Percentiles rank a stretch among this genome's conserved stretches.
Evolutionary conservation across 2,329 filamentous ascomycete genomes (phyloP).

Genomic region (Hypocreales sp.): DNA sequence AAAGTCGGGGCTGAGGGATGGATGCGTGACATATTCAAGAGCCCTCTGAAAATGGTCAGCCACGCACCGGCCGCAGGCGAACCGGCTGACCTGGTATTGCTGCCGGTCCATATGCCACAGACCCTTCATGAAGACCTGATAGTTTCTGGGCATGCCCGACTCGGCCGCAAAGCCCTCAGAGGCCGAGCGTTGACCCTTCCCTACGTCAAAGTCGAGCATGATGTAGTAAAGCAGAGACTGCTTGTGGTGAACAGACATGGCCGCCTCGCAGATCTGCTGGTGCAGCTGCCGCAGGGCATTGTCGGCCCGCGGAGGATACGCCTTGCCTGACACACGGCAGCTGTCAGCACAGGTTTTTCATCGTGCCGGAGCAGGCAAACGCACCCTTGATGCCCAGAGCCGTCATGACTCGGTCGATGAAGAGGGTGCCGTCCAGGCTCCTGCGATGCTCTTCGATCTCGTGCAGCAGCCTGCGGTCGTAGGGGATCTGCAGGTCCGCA

Average conservation of each 20-base stretch:
- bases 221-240: constrained; percentile 75
- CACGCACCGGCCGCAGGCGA: neutral
- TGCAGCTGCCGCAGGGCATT: constrained; percentile 54
- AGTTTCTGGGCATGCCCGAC: constrained; percentile 57
- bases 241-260: constrained; percentile 59
- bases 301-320: constrained; percentile 62
- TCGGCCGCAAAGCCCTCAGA: constrained; percentile 42
- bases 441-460: constrained; percentile 53
- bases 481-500: constrained; percentile 41
- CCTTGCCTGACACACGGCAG: constrained; percentile 28
- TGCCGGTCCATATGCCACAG: constrained; percentile 66
- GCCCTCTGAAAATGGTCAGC: constrained; percentile 33
- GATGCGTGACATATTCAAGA: constrained; percentile 63
- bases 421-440: constrained; percentile 52
- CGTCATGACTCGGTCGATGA: constrained; percentile 64
- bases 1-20: constrained; percentile 66
- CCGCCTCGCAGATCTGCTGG: constrained; percentile 48
- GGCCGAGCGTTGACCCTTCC: constrained; percentile 31
- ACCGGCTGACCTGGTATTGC: constrained; percentile 40
- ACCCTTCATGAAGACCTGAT: constrained; percentile 67
- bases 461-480: constrained; percentile 43
- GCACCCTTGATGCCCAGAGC: constrained; percentile 58
- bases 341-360: too few relatives aligned
- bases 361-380: too few relatives aligned
- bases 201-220: constrained; percentile 54